Evolutionary conservation across 805 yeast genomes (phyloP).

Genomic region (Hagleromyces aurorensis): DNA sequence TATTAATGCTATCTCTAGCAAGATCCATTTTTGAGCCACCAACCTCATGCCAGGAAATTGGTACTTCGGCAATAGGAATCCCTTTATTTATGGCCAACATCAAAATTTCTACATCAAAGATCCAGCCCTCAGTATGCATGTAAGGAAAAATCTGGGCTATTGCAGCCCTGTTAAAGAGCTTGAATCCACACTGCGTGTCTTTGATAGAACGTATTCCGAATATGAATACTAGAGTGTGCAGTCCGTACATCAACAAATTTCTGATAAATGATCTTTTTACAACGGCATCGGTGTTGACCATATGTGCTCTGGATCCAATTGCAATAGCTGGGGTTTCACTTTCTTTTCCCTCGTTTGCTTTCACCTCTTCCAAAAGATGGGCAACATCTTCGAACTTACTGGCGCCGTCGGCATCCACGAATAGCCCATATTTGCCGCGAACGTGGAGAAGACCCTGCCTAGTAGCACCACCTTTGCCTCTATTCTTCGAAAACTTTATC

Average conservation of each 20-base stretch:
- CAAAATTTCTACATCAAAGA: conserved; percentile 90
- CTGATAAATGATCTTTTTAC: conserved; percentile 86
- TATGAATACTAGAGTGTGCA: conserved; percentile 75
- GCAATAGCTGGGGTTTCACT: conserved; percentile 38
- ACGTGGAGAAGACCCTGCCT: conserved; percentile 79
- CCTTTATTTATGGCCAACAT: conserved; percentile 67
- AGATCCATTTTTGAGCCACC: conserved; percentile 90
- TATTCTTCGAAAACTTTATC: conserved; percentile 57
- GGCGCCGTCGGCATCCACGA: conserved; percentile 99
- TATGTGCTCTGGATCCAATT: conserved; percentile 92
- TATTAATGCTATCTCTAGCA: conserved; percentile 80
- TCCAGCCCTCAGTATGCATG: conserved; percentile 97
- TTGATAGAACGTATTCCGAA: conserved; percentile 83
- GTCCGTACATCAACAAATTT: conserved; percentile 86
- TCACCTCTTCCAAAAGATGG: conserved; percentile 41
- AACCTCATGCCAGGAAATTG: conserved; percentile 95
- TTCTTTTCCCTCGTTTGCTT: conserved; percentile 19
- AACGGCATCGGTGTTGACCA: conserved; percentile 93
- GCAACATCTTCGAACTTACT: conserved; percentile 65
- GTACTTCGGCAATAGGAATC: conserved; percentile 64
- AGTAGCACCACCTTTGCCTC: conserved; percentile 97
- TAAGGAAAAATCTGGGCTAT: conserved; percentile 65
- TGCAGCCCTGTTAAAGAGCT: conserved; percentile 72
- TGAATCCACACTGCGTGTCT: conserved; percentile 98
- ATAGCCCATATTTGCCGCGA: conserved; percentile 65